Conservation (phyloP, 1,284 basidiomycete genomes). For the Vanrija sp. region DNA sequence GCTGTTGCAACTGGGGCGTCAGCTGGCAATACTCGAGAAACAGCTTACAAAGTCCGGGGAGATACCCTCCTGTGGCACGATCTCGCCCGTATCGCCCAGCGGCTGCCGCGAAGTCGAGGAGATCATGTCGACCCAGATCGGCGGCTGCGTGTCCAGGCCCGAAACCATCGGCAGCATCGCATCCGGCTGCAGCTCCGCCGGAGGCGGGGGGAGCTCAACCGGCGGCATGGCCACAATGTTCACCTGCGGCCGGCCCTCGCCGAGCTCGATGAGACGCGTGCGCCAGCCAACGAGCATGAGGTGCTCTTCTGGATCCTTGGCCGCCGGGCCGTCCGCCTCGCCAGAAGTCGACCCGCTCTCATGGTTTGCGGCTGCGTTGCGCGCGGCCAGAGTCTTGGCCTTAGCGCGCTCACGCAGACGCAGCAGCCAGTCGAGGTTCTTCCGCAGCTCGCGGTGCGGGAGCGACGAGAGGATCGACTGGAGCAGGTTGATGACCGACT, state of each 20-base stretch:
- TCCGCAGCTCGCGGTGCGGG: slow-evolving; percentile 12
- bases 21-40: neutral
- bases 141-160: neutral
- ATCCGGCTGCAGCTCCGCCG: neutral
- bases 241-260: neutral
- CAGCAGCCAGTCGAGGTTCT: slow-evolving; percentile 28
- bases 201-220: neutral
- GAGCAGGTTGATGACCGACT: slow-evolving; percentile 16
- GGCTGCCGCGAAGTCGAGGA: neutral
- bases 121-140: neutral
- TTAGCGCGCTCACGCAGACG: slow-evolving; percentile 11
- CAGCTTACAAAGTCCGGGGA: neutral
- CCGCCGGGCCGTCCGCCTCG: neutral
- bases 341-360: neutral
- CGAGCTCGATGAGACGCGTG: slow-evolving; percentile 27
- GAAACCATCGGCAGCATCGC: neutral
- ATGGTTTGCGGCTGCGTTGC: slow-evolving; percentile 6
- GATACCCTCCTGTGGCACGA: neutral
- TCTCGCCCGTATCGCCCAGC: neutral
- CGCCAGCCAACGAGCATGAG: slow-evolving; percentile 26
- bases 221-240: neutral
- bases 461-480: slow-evolving; percentile 16
- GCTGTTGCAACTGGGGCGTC: slow-evolving; percentile 1
- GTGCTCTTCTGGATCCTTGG: slow-evolving; percentile 12
- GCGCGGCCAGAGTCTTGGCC: slow-evolving; percentile 1